Percentiles rank a stretch among this genome's conserved stretches.
Conservation (phyloP, 148 eudicot species). For the Amaranthus hypochondriacus region DNA sequence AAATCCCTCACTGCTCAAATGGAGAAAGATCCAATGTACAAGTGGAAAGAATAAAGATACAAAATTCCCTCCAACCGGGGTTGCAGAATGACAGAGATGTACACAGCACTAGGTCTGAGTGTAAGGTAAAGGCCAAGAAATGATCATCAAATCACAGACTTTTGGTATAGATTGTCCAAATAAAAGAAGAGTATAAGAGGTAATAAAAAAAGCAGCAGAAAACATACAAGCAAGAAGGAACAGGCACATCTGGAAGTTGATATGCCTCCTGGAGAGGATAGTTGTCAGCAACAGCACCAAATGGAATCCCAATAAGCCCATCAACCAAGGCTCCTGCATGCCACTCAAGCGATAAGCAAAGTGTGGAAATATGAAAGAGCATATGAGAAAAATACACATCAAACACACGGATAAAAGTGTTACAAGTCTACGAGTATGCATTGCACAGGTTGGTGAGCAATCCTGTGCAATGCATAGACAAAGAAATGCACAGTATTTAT, state of each 20-base stretch:
- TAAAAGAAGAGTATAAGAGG: neutral
- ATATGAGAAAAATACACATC: neutral
- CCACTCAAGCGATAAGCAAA: neutral
- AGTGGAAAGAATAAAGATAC: too few species aligned
- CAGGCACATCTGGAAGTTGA: conserved; percentile 85
- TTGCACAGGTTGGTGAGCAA: too few species aligned
- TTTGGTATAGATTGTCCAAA: neutral
- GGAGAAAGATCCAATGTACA: too few species aligned
- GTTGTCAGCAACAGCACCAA: conserved; percentile 40
- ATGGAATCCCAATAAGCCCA: conserved; percentile 66
- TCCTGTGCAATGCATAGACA: too few species aligned
- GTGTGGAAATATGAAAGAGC: neutral
- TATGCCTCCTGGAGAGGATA: conserved; percentile 59
- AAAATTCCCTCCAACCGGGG: too few species aligned
- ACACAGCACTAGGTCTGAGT: neutral
- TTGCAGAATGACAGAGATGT: neutral
- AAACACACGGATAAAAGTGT: too few species aligned
- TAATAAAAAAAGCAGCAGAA: neutral
- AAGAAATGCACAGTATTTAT: too few species aligned
- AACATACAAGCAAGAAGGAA: conserved; percentile 75
- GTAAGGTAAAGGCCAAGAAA: neutral
- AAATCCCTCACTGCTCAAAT: too few species aligned
- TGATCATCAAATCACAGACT: neutral
- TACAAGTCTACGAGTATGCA: too few species aligned
- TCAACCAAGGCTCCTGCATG: conserved; percentile 77